Evolutionary conservation across 495 filamentous ascomycete species (phyloP), one percentile per base, ranked within the genome.

Genomic region (Bombardia bombarda): DNA sequence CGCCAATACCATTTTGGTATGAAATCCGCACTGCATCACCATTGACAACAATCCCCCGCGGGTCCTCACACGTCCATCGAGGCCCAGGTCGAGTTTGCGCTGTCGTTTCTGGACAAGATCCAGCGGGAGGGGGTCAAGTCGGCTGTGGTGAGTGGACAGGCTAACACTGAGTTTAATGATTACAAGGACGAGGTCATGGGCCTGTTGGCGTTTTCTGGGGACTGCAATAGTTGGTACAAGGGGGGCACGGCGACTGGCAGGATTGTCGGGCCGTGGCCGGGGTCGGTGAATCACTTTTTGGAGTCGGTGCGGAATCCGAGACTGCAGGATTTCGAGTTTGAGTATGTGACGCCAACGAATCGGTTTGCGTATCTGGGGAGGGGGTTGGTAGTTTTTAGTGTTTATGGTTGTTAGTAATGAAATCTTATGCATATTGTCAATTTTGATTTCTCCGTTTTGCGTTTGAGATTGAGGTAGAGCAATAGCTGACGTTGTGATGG

Each of bases 201-300:
- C 43, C 56, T 51, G n/a, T 55, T 66, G 2, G 66, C 66, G n/a
- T 75, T 70, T 67, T 53, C 64, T 0, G 65, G 63, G 26, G 43
- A 53, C 1, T 74, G 72, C 45, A 51, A 56, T 25, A 70, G 66
- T 23, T 76, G 72, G 72, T 76, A 70, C 42, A 76, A 74, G 57
- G 57, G 58, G 17, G 51, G 55, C 16, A 55, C 35, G 4, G 47
- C 51, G 0, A 56, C 69, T 17, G 73, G 71, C 4, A 52, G 58
- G 2, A 60, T 75, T 16, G 67, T 61, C 20, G 70, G 64, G 4
- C 46, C 66, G 17, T 74, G 33, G 32, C 31, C 31, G 10, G 42
- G 42, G 3, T 36, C 32, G 3, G 21, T 35, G 4, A 44, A 36
- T 22, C 42, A 44, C 22, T 44, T 44, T 23, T 23, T 44, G 14